Evolutionary conservation across 176 grass and related monocot genomes (phyloP).

Genomic region (Coix lacrymajobi): DNA sequence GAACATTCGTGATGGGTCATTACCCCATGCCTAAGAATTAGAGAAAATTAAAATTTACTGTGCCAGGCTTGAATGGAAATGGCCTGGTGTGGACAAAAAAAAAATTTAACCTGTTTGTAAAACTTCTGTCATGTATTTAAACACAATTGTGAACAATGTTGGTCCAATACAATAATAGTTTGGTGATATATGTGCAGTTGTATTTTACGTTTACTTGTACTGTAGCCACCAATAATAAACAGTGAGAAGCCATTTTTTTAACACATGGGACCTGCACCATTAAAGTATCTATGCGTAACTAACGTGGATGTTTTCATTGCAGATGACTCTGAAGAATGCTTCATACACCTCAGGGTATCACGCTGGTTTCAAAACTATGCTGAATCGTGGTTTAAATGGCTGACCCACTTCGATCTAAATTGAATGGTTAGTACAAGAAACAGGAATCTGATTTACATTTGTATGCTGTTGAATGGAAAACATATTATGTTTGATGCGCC

Average conservation of each 20-base stretch:
- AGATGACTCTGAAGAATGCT: conserved; percentile 74
- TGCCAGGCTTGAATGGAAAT: not conserved
- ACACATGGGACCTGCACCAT: not conserved
- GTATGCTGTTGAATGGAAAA: not conserved
- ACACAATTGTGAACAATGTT: not conserved
- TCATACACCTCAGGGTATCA: conserved; percentile 59
- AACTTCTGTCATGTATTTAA: not conserved
- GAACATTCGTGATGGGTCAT: not conserved
- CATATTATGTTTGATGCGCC: not conserved
- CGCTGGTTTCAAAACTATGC: conserved; percentile 47
- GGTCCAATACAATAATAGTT: not conserved
- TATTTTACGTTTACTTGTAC: not conserved
- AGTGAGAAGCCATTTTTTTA: not conserved
- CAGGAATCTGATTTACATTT: not conserved
- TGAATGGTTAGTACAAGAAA: conserved; percentile 9
- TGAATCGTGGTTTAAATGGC: conserved; percentile 32
- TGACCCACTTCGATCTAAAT: conserved; percentile 25
- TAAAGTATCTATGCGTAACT: not conserved
- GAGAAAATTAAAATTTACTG: not conserved
- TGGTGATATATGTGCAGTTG: conserved; percentile 5
- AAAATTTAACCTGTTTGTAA: not conserved
- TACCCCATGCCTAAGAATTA: not conserved
- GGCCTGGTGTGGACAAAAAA: not conserved
- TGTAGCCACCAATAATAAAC: not conserved
- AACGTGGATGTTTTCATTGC: conserved; percentile 28